These are phyloP conservation scores for Pseudogymnoascus sp. DNA, from an alignment of 2,329 filamentous ascomycete genomes.

Conservation along the genomic window DNA sequence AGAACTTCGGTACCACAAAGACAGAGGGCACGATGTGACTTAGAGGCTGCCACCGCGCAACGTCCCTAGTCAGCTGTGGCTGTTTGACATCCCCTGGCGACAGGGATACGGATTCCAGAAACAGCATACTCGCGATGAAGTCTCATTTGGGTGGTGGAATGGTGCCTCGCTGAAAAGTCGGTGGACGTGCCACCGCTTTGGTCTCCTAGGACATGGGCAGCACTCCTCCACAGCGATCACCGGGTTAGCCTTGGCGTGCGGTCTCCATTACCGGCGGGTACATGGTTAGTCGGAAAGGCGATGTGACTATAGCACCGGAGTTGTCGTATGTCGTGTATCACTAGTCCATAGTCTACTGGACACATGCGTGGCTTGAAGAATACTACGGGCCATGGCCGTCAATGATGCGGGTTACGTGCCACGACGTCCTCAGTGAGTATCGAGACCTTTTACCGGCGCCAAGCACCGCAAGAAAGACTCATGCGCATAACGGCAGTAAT, in stretches of 20 bases:
- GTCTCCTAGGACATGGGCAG: not conserved
- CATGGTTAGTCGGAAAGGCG: not conserved
- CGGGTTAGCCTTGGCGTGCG: not conserved
- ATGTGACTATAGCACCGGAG: not conserved
- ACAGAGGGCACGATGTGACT: not conserved
- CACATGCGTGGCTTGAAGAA: not conserved
- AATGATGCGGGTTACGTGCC: not conserved
- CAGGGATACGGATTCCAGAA: not conserved
- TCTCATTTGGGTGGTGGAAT: not conserved
- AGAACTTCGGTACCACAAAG: not conserved
- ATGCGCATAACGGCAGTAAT: not conserved
- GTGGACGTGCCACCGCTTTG: conserved; percentile 1
- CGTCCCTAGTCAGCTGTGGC: not conserved
- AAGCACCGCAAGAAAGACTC: not conserved
- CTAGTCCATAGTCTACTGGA: not conserved
- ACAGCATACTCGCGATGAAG: not conserved
- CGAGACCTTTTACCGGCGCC: not conserved
- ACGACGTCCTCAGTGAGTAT: not conserved
- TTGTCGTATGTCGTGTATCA: not conserved
- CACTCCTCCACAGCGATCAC: not conserved
- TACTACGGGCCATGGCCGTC: not conserved
- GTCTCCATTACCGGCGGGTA: not conserved
- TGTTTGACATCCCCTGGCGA: not conserved
- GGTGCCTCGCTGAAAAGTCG: not conserved
- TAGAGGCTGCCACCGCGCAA: not conserved